Conservation (phyloP, 2,329 filamentous ascomycete species). For the Monosporascus cannonballus region DNA sequence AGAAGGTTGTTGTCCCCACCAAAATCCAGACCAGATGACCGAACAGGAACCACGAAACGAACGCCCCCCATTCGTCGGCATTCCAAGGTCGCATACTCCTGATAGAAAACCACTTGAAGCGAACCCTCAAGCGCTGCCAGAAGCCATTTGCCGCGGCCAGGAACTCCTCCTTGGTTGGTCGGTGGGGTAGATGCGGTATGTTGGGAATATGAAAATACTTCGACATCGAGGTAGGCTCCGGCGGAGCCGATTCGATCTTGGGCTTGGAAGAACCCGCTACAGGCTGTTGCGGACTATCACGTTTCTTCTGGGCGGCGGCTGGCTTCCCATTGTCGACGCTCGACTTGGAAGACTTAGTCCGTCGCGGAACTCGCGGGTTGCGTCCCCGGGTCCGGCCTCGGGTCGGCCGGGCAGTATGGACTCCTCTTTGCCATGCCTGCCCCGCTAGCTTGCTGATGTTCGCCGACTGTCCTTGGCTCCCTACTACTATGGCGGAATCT, state of each 20-base stretch:
- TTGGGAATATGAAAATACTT: conserved; percentile 48
- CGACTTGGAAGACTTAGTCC: conserved; percentile 26
- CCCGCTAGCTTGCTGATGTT: conserved; percentile 29
- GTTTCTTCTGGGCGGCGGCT: conserved; percentile 13
- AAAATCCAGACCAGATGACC: conserved; percentile 93
- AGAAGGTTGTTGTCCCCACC: conserved; percentile 95
- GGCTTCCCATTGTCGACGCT: conserved; percentile 15
- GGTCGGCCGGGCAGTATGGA: conserved; percentile 17
- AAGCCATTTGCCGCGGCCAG: conserved; percentile 88
- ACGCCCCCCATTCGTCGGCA: conserved; percentile 90
- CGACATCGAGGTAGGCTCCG: conserved; percentile 46
- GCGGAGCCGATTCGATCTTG: conserved; percentile 28
- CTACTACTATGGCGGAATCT: conserved; percentile 27
- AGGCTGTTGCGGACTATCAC: conserved; percentile 7
- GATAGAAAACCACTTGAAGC: conserved; percentile 98
- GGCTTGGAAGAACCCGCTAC: conserved; percentile 6
- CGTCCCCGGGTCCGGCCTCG: conserved; percentile 12
- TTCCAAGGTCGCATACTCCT: conserved; percentile 92
- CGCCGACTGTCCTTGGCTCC: conserved; percentile 21
- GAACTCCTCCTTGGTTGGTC: conserved; percentile 89
- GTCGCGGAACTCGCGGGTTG: conserved; percentile 15
- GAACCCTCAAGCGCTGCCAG: conserved; percentile 81
- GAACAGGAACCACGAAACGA: conserved; percentile 88
- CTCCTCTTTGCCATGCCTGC: conserved; percentile 30
- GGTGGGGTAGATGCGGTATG: conserved; percentile 69